These are phyloP conservation scores for Hyphopichia wangnamkhiaoensis DNA, from an alignment of 1,139 yeast species.

Conservation along the genomic window DNA sequence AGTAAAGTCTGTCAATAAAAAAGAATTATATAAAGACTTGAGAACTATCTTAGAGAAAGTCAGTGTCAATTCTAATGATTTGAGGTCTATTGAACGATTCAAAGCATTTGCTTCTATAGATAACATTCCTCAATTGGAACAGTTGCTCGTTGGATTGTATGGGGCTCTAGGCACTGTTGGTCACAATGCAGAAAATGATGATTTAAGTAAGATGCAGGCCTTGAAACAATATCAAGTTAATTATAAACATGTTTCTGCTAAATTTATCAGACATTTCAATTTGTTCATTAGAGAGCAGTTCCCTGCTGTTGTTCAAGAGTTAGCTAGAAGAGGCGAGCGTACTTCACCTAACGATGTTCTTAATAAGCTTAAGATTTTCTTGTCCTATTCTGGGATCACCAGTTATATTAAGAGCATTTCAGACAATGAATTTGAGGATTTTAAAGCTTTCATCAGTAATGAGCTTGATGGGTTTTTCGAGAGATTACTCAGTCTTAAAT, in stretches of 20 bases:
- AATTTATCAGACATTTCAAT: slow-evolving; percentile 53
- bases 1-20: slow-evolving; percentile 80
- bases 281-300: slow-evolving; percentile 48
- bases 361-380: slow-evolving; percentile 41
- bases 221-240: slow-evolving; percentile 64
- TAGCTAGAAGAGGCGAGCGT: slow-evolving; percentile 23
- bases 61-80: slow-evolving; percentile 58
- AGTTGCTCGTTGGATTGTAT: slow-evolving; percentile 57
- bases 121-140: slow-evolving; percentile 54
- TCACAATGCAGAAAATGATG: slow-evolving; percentile 42
- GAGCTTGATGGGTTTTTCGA: slow-evolving; percentile 31
- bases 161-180: slow-evolving; percentile 64
- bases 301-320: slow-evolving; percentile 30
- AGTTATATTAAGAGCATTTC: slow-evolving; percentile 66
- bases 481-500: slow-evolving; percentile 22
- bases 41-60: slow-evolving; percentile 69
- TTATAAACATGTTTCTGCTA: slow-evolving; percentile 58
- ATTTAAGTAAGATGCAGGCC: slow-evolving; percentile 71
- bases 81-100: slow-evolving; percentile 48
- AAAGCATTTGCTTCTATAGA: slow-evolving; percentile 50
- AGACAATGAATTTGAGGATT: slow-evolving; percentile 25
- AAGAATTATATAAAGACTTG: slow-evolving; percentile 67
- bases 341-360: slow-evolving; percentile 26
- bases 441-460: slow-evolving; percentile 30
- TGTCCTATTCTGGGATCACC: slow-evolving; percentile 62